These are phyloP conservation scores for Arxiozyma telluris DNA, from an alignment of 1,139 yeast species.

Conservation along the genomic window DNA sequence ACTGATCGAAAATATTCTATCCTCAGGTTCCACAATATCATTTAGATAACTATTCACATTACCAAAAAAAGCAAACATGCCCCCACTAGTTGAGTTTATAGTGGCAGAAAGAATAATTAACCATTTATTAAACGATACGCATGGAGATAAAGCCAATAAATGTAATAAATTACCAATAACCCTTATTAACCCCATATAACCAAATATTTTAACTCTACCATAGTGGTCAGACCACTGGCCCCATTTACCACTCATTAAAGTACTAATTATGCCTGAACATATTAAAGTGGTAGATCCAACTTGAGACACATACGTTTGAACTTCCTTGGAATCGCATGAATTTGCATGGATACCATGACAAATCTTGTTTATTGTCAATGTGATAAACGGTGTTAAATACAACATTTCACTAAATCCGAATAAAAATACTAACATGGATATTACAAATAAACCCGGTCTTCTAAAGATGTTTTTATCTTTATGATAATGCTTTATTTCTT, in stretches of 20 bases:
- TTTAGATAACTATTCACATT: conserved; percentile 46
- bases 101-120: conserved; percentile 8
- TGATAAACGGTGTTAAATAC: conserved; percentile 26
- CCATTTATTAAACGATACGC: conserved; percentile 9
- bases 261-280: conserved; percentile 16
- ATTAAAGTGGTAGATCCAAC: conserved; percentile 21
- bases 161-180: conserved; percentile 9
- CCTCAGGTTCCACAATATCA: conserved; percentile 45
- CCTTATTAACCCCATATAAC: conserved; percentile 10
- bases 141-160: conserved; percentile 10
- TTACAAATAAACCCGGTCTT: conserved; percentile 27
- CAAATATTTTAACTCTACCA: conserved; percentile 39
- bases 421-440: conserved; percentile 23
- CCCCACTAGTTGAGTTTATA: conserved; percentile 33
- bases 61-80: conserved; percentile 39
- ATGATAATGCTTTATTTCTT: conserved; percentile 16
- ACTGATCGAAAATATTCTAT: conserved; percentile 46
- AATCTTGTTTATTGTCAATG: conserved; percentile 23
- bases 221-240: conserved; percentile 57
- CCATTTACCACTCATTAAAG: conserved; percentile 27
- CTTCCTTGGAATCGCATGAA: conserved; percentile 26
- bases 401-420: conserved; percentile 19
- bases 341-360: conserved; percentile 20
- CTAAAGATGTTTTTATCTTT: conserved; percentile 7
- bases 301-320: conserved; percentile 21